These are phyloP conservation scores for Petunia hybrid DNA, from an alignment of 305 asterid genomes.

Conservation along the genomic window DNA sequence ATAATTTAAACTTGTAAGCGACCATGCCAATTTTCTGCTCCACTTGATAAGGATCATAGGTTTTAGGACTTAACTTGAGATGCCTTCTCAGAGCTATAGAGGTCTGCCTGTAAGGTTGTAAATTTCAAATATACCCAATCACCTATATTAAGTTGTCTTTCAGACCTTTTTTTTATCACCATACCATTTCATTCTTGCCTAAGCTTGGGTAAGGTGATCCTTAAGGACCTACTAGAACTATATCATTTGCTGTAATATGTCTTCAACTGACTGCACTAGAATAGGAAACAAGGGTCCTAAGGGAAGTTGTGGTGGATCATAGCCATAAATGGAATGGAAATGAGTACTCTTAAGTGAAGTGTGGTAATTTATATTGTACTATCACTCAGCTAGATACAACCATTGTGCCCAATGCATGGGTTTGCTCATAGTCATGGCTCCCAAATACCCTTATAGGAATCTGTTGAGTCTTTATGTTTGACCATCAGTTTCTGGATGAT, in stretches of 20 bases:
- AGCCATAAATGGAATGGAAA: conserved; percentile 5
- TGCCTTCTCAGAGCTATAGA: neutral
- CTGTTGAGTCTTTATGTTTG: neutral
- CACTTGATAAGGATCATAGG: neutral
- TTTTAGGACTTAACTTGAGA: neutral
- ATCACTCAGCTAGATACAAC: neutral
- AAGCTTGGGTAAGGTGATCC: neutral
- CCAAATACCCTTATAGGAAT: neutral
- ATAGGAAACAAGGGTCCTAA: neutral
- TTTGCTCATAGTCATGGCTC: neutral
- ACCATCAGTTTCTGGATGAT: conserved; percentile 7
- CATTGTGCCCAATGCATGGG: neutral
- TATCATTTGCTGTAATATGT: neutral
- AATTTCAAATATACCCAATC: neutral
- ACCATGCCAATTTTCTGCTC: neutral
- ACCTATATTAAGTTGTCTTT: neutral
- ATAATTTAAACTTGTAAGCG: neutral
- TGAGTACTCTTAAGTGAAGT: conserved; percentile 9
- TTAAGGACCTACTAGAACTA: neutral
- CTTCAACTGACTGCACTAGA: neutral
- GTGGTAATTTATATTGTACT: conserved; percentile 1
- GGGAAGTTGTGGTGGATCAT: neutral
- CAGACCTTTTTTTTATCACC: neutral
- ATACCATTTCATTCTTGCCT: conserved; percentile 1
- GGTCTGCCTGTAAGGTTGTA: neutral